These are phyloP conservation scores for Salix viminalis DNA, from an alignment of 345 rosid species.

Conservation along the genomic window DNA sequence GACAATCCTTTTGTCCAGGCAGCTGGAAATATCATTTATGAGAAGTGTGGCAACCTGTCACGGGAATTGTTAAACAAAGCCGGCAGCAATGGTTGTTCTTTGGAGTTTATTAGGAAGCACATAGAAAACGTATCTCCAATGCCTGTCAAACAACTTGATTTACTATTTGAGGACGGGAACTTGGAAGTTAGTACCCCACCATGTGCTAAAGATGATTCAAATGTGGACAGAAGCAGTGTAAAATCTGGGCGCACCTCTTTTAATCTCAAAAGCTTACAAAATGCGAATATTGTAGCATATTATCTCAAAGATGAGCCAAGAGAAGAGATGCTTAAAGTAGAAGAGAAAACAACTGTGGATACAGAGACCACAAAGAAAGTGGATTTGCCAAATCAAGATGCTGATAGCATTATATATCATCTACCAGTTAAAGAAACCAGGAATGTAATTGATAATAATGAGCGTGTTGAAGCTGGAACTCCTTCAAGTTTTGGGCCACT, in stretches of 20 bases:
- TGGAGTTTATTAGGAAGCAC: constrained; percentile 35
- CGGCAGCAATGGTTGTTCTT: constrained; percentile 40
- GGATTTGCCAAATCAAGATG: constrained; percentile 29
- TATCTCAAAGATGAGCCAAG: constrained; percentile 20
- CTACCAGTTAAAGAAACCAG: constrained; percentile 34
- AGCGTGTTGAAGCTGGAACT: constrained; percentile 50
- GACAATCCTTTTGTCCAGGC: constrained; percentile 25
- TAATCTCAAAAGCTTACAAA: constrained; percentile 20
- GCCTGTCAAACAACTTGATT: constrained; percentile 84
- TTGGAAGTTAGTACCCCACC: constrained; percentile 28
- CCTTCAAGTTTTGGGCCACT: constrained; percentile 56
- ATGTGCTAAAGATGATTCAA: constrained; percentile 22
- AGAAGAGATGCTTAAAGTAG: constrained; percentile 29
- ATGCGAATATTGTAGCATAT: constrained; percentile 17
- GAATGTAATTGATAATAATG: constrained; percentile 30
- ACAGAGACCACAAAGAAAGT: constrained; percentile 23
- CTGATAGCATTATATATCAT: constrained; percentile 24
- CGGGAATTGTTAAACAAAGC: constrained; percentile 40
- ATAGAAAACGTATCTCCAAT: constrained; percentile 50
- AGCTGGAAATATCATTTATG: constrained; percentile 27
- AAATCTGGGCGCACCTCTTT: constrained; percentile 34
- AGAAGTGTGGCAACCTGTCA: constrained; percentile 29
- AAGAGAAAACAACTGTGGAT: constrained; percentile 18
- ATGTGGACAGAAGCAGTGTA: constrained; percentile 21
- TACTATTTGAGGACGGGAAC: constrained; percentile 57